Evolutionary conservation across 805 yeast species (phyloP).

Genomic region (Candida anglica): DNA sequence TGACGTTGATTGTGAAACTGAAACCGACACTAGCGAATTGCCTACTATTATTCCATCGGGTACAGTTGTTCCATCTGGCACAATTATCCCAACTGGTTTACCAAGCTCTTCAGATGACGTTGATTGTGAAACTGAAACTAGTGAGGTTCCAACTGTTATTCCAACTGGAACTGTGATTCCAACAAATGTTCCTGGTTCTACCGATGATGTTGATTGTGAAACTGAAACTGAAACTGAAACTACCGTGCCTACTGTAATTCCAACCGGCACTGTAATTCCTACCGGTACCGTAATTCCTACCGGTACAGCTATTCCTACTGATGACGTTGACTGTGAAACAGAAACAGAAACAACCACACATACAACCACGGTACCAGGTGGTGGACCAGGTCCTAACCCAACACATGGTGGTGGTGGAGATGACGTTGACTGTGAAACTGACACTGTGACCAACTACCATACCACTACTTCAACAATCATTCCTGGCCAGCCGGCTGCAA

Average conservation of each 20-base stretch:
- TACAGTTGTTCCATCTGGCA: conserved; percentile 4
- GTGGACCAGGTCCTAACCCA: no score
- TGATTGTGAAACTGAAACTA: conserved; percentile 8
- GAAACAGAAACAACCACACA: conserved; percentile 4
- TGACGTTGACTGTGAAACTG: conserved; percentile 2
- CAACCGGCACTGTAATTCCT: background rate
- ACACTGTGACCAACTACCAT: background rate
- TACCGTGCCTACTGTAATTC: background rate
- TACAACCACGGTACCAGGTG: conserved; percentile 7
- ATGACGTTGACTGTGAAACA: conserved; percentile 1
- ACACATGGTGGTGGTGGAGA: conserved; percentile 7
- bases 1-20: conserved; percentile 4
- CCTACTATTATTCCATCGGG: conserved; percentile 3
- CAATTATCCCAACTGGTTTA: conserved; percentile 1
- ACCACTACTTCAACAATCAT: background rate
- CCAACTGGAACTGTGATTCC: background rate
- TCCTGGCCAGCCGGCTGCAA: background rate
- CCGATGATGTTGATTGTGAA: conserved; percentile 8
- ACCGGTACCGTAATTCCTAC: conserved; percentile 2
- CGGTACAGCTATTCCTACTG: background rate
- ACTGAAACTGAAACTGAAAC: conserved; percentile 7
- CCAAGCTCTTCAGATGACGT: conserved; percentile 4
- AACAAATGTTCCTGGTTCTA: background rate
- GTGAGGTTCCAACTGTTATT: conserved; percentile 1
- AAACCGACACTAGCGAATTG: background rate